Evolutionary conservation across 345 rosid species (phyloP), one percentile per base, ranked within the genome.

Genomic region (Salix exigua): DNA sequence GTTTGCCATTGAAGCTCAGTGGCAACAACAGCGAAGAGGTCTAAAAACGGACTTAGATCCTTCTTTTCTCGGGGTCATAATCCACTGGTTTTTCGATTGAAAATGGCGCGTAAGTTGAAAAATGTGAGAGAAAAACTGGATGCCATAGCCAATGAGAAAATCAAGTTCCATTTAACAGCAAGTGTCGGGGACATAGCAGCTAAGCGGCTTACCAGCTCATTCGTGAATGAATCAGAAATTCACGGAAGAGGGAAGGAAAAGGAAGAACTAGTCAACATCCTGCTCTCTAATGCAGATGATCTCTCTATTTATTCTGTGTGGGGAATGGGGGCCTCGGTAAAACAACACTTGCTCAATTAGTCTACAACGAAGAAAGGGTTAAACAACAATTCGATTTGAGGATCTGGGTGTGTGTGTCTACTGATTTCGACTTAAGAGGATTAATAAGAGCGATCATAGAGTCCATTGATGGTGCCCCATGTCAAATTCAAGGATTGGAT

Each of bases 381-480:
- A 30, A 63, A 7, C 21, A 4, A n/a, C 55, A 64, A 33, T 74
- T 74, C 51, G 33, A 13, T 18, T 2, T 30, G 23, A 74, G 62
- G 14, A 74, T 65, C 31, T 65, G 77, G 77, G 33, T 74, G 2
- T 66, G 77, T 21, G 65, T 74, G 0, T 65, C 77, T 42, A 71
- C 13, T 48, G 77, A 74, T 65, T 74, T 62, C 25, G 69, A 64
- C 4, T 0, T 66, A 12, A 28, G 3, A 28, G 21, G 51, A 31
- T 10, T 74, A 46, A 31, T n/a, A 6, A 66, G 71, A 65, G 77
- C 70, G n/a, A 74, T 66, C 0, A 10, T 50, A 13, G 71, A 75
- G 51, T 48, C 38, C 14, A 67, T 67, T 17, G 55, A 28, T 6
- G 62, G n/a, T 3, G 7, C 26, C 48, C 25, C 64, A 37, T 67